phyloP scores from a whole-genome alignment of 2,329 filamentous ascomycete genomes.

The Aspergillus fumigatiaffinis region DNA sequence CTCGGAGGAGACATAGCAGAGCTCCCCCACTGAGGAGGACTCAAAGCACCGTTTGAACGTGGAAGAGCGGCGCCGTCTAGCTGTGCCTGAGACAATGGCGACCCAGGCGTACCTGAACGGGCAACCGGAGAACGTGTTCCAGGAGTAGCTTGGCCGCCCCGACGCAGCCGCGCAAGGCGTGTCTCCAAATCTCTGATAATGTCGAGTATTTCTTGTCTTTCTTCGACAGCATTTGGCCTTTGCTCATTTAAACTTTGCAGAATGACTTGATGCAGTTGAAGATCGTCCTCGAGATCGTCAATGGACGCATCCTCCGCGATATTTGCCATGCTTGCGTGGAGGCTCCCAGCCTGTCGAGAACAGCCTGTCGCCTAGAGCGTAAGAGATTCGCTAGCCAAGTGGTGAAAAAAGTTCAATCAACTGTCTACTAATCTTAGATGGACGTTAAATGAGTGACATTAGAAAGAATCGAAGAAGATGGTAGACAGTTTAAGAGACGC shows the following conservation, averaged over 20 bases:
- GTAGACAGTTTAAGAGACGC: neutral
- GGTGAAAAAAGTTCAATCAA: neutral
- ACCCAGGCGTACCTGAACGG: neutral
- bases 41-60: neutral
- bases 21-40: slow-evolving; percentile 1
- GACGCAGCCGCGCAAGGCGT: slow-evolving; percentile 21
- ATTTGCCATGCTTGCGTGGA: neutral
- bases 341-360: neutral
- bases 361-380: neutral
- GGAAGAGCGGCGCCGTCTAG: slow-evolving; percentile 13
- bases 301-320: slow-evolving; percentile 13
- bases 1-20: slow-evolving; percentile 6
- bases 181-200: slow-evolving; percentile 22
- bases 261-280: slow-evolving; percentile 30
- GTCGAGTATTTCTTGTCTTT: slow-evolving; percentile 24
- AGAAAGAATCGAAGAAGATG: neutral
- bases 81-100: slow-evolving; percentile 3
- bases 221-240: slow-evolving; percentile 21
- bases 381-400: neutral
- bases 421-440: neutral
- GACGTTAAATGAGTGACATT: neutral
- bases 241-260: slow-evolving; percentile 25
- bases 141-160: slow-evolving; percentile 4
- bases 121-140: slow-evolving; percentile 1
- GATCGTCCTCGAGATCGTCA: slow-evolving; percentile 28